Conservation (phyloP, 345 rosid species). For the Eutrema yunnanense region DNA sequence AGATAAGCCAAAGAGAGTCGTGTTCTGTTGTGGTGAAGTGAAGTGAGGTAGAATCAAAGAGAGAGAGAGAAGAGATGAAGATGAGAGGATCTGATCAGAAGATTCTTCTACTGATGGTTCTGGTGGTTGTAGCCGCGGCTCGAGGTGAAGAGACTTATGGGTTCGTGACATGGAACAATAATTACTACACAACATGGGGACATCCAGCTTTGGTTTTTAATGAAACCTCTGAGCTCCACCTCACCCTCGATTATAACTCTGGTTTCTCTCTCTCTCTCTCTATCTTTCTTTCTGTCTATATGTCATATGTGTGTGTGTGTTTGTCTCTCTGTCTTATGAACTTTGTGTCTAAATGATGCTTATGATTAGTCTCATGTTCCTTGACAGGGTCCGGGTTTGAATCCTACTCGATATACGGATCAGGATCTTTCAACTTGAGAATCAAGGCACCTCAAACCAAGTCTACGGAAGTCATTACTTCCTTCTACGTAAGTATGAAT, state of each 20-base stretch:
- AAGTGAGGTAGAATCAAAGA: constrained; percentile 14
- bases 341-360: not conserved
- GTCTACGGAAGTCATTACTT: constrained; percentile 21
- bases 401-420: constrained; percentile 25
- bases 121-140: not conserved
- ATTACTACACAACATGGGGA: constrained; percentile 30
- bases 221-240: constrained; percentile 31
- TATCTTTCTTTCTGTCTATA: not conserved
- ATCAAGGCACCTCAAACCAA: constrained; percentile 28
- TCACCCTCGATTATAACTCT: constrained; percentile 30
- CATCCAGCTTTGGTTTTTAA: constrained; percentile 25
- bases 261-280: constrained; percentile 11
- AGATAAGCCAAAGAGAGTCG: constrained; percentile 12
- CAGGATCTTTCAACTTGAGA: constrained; percentile 33
- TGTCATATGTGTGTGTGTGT: not conserved
- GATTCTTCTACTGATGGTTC: constrained; percentile 9
- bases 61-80: constrained; percentile 2
- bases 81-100: constrained; percentile 14
- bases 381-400: constrained; percentile 29
- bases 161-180: constrained; percentile 29
- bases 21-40: not conserved
- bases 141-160: constrained; percentile 8
- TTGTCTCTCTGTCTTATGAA: constrained; percentile 9
- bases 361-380: constrained; percentile 4
- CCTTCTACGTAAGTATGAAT: constrained; percentile 28